Evolutionary conservation across 176 grass and related monocot genomes (phyloP).

Genomic region (Phoenix dactylifera): DNA sequence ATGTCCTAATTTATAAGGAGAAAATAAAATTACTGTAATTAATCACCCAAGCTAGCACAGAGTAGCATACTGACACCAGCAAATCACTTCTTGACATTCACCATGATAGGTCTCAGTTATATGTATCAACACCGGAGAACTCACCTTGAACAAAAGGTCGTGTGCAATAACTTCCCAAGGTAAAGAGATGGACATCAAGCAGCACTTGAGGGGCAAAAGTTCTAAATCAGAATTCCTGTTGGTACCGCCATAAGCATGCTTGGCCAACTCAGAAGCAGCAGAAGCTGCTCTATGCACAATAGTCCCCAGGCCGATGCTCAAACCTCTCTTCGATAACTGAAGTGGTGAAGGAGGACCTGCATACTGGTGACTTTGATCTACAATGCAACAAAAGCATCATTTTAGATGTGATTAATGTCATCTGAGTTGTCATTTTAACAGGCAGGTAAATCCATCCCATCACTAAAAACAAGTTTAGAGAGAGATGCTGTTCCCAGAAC

Average conservation of each 20-base stretch:
- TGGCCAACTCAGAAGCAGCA: conserved; percentile 70
- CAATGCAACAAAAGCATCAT: not conserved
- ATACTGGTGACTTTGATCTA: conserved; percentile 58
- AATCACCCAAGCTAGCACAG: too few relatives aligned
- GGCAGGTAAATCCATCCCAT: too few relatives aligned
- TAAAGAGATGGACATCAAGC: conserved; percentile 89
- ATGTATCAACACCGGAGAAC: not conserved
- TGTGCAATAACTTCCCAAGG: conserved; percentile 82
- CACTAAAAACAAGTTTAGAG: too few relatives aligned
- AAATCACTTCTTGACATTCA: too few relatives aligned
- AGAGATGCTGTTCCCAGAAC: too few relatives aligned
- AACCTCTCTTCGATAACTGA: conserved; percentile 31
- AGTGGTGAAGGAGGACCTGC: not conserved
- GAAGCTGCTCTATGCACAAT: conserved; percentile 67
- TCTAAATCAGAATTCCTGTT: conserved; percentile 35
- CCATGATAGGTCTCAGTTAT: too few relatives aligned
- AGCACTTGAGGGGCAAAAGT: conserved; percentile 82
- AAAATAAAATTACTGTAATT: too few relatives aligned
- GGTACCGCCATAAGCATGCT: conserved; percentile 52
- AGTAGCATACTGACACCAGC: too few relatives aligned
- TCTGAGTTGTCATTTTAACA: too few relatives aligned
- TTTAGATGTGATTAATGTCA: too few relatives aligned
- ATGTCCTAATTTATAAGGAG: too few relatives aligned
- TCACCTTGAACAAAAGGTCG: conserved; percentile 80
- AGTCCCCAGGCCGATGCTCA: conserved; percentile 42